These are phyloP conservation scores for Ustilago xerochloae DNA, from an alignment of 1,284 basidiomycete species.

Conservation along the genomic window DNA sequence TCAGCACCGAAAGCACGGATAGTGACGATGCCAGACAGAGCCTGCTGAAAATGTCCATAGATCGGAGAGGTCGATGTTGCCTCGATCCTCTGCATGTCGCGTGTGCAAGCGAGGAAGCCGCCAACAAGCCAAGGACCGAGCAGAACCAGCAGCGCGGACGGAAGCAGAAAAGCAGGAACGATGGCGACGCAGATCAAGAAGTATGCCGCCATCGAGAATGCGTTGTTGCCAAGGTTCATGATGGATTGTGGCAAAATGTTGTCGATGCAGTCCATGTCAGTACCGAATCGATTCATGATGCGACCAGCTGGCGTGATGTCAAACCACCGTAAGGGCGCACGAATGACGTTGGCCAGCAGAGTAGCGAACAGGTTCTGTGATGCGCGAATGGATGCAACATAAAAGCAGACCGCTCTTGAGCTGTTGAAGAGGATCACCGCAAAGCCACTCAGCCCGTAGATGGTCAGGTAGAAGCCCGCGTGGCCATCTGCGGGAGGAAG, in stretches of 20 bases:
- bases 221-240: slow-evolving; percentile 45
- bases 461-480: slow-evolving; percentile 37
- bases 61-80: slow-evolving; percentile 65
- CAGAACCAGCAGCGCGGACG: slow-evolving; percentile 39
- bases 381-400: slow-evolving; percentile 38
- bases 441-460: slow-evolving; percentile 43
- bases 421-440: slow-evolving; percentile 45
- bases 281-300: slow-evolving; percentile 63
- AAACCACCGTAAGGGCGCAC: slow-evolving; percentile 61
- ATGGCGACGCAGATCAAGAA: slow-evolving; percentile 58
- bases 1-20: slow-evolving; percentile 64
- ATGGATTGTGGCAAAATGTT: slow-evolving; percentile 55
- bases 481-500: slow-evolving; percentile 30
- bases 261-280: slow-evolving; percentile 63
- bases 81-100: slow-evolving; percentile 66
- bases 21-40: slow-evolving; percentile 60
- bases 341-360: slow-evolving; percentile 56
- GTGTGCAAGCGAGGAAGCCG: slow-evolving; percentile 56
- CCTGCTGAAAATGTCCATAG: slow-evolving; percentile 60
- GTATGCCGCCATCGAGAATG: slow-evolving; percentile 47
- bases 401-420: slow-evolving; percentile 37
- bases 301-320: slow-evolving; percentile 62
- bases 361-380: slow-evolving; percentile 54
- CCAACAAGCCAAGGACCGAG: slow-evolving; percentile 54
- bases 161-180: slow-evolving; percentile 57